These are phyloP conservation scores for Selaginella tamariscina DNA, from an alignment of 75 land plant species.

Conservation along the genomic window DNA sequence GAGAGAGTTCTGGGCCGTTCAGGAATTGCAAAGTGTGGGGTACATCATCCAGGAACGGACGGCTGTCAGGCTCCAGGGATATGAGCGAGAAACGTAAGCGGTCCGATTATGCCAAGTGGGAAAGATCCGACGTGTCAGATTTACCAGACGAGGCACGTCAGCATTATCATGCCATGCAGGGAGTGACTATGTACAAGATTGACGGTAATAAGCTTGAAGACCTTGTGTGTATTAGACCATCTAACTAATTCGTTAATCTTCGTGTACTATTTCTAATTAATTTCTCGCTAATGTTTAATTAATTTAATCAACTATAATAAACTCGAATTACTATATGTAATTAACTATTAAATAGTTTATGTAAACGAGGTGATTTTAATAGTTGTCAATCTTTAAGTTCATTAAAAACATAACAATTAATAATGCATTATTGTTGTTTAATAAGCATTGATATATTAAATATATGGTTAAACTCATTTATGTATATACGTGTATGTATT, in stretches of 20 bases:
- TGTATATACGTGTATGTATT: no score
- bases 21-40: conserved; percentile 78
- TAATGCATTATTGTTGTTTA: no score
- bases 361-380: no score
- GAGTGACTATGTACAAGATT: conserved; percentile 71
- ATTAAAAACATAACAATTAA: neutral
- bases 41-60: conserved; percentile 24
- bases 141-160: conserved; percentile 55
- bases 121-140: conserved; percentile 35
- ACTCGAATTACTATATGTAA: neutral
- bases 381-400: no score
- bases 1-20: conserved; percentile 44
- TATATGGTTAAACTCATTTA: no score
- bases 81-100: conserved; percentile 50
- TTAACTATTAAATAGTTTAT: neutral
- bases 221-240: conserved; percentile 60
- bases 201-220: conserved; percentile 92
- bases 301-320: neutral
- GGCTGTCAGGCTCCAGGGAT: conserved; percentile 62
- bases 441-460: no score
- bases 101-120: conserved; percentile 91
- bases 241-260: neutral
- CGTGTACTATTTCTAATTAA: no score
- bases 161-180: conserved; percentile 50
- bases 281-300: no score